Conservation (phyloP, 805 yeast species). For the Zygosaccharomyces siamensis region DNA sequence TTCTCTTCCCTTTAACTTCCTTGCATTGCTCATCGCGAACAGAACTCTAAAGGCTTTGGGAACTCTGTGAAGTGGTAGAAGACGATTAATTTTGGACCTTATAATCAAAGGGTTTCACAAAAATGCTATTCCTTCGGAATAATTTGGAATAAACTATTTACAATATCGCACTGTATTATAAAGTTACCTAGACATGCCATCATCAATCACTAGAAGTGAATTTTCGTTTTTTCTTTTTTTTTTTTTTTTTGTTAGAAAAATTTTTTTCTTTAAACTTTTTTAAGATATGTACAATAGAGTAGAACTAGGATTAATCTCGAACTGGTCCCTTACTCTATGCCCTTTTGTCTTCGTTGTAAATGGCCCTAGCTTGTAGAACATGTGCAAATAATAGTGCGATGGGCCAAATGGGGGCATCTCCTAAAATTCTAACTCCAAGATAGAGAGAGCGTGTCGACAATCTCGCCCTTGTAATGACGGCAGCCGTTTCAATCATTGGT, state of each 20-base stretch:
- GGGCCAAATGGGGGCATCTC: constrained; percentile 88
- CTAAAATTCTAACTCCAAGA: constrained; percentile 68
- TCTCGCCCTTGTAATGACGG: constrained; percentile 46
- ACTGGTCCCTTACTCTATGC: background rate
- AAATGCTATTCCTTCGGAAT: background rate
- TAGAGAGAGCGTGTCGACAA: constrained; percentile 55
- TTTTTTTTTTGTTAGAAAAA: background rate
- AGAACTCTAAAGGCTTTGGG: constrained; percentile 1
- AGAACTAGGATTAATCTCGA: background rate
- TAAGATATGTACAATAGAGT: background rate
- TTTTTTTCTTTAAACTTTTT: background rate
- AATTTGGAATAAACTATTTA: background rate
- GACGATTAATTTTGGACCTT: constrained; percentile 5
- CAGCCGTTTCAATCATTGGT: constrained; percentile 41
- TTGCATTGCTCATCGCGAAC: constrained; percentile 7
- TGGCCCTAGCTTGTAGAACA: constrained; percentile 64
- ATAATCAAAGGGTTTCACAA: background rate
- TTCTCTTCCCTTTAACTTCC: constrained; percentile 51
- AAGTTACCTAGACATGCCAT: no score
- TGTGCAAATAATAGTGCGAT: constrained; percentile 74
- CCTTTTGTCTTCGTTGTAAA: constrained; percentile 26
- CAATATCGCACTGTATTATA: background rate
- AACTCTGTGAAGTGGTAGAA: background rate
- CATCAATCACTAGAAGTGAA: background rate
- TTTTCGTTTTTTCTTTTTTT: background rate